Percentiles rank a stretch among this genome's conserved stretches.
These are phyloP conservation scores for Mortierella sp. DNA, from an alignment of 371 early-diverging fungal species.

Conservation along the genomic window DNA sequence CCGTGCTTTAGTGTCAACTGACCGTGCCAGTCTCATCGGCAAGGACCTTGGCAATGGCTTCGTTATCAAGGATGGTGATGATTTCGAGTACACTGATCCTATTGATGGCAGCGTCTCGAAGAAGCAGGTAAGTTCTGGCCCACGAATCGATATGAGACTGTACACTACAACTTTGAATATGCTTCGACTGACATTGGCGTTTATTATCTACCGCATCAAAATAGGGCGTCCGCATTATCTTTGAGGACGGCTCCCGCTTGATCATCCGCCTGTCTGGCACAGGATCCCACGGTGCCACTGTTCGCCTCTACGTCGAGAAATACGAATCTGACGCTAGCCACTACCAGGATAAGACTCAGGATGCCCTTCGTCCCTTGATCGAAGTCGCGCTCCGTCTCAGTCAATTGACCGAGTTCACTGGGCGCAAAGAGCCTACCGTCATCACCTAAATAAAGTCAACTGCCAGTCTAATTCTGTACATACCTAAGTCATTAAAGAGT, in stretches of 20 bases:
- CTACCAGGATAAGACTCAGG: constrained; percentile 78
- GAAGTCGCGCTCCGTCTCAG: constrained; percentile 84
- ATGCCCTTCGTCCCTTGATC: constrained; percentile 90
- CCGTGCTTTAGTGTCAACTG: constrained; percentile 60
- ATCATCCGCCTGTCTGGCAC: constrained; percentile 95
- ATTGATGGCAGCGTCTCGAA: constrained; percentile 89
- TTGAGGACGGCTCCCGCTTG: constrained; percentile 90
- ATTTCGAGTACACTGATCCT: constrained; percentile 95
- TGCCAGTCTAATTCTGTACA: no score
- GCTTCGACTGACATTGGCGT: no score
- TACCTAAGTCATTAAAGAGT: no score
- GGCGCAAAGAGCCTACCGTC: constrained; percentile 93
- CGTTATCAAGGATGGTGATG: constrained; percentile 80
- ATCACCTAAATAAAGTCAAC: constrained; percentile 71
- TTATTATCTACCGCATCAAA: neutral
- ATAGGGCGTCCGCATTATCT: constrained; percentile 90
- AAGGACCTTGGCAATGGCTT: constrained; percentile 68
- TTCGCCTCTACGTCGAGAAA: constrained; percentile 96
- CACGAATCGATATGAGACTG: no score
- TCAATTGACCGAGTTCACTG: constrained; percentile 84
- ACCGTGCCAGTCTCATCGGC: constrained; percentile 63
- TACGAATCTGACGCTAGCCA: constrained; percentile 75
- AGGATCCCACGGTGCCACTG: constrained; percentile 95
- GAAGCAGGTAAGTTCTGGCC: constrained; percentile 69
- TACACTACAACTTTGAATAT: no score